These are phyloP conservation scores for Lachancea nothofagi DNA, from an alignment of 805 yeast species.

Conservation along the genomic window DNA sequence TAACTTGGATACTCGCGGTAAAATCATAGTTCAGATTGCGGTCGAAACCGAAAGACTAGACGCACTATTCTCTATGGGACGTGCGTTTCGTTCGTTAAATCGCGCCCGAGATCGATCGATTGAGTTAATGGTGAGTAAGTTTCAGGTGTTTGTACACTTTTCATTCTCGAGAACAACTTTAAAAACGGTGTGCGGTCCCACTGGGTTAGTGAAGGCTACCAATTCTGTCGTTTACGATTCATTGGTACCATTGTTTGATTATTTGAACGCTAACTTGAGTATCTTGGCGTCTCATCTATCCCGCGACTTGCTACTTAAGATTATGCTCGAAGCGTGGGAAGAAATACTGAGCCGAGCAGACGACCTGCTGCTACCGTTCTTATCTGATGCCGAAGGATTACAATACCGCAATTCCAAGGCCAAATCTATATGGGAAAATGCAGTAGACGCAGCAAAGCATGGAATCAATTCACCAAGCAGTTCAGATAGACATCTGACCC, in stretches of 20 bases:
- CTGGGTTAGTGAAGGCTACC: slow-evolving; percentile 41
- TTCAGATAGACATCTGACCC: slow-evolving; percentile 50
- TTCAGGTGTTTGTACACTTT: slow-evolving; percentile 55
- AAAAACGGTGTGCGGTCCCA: slow-evolving; percentile 47
- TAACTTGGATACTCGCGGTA: slow-evolving; percentile 55
- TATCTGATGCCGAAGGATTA: slow-evolving; percentile 15
- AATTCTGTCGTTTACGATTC: slow-evolving; percentile 54
- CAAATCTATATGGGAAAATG: slow-evolving; percentile 38
- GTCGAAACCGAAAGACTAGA: slow-evolving; percentile 77
- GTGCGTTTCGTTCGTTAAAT: slow-evolving; percentile 59
- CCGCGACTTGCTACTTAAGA: slow-evolving; percentile 48
- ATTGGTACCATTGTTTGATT: slow-evolving; percentile 67
- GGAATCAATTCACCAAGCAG: slow-evolving; percentile 35
- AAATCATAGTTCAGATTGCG: slow-evolving; percentile 57
- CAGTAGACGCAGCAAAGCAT: slow-evolving; percentile 46
- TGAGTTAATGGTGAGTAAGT: slow-evolving; percentile 65
- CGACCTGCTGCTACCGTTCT: slow-evolving; percentile 59
- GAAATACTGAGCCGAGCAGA: slow-evolving; percentile 66
- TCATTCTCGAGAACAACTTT: slow-evolving; percentile 55
- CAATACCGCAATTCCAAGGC: slow-evolving; percentile 31
- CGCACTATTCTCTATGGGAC: slow-evolving; percentile 75
- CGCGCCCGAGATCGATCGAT: slow-evolving; percentile 64
- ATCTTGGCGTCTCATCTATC: slow-evolving; percentile 58
- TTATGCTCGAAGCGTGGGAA: slow-evolving; percentile 79
- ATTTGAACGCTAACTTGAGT: slow-evolving; percentile 60